Evolutionary conservation across 2,329 filamentous ascomycete genomes (phyloP), one percentile per base, ranked within the genome.

Genomic region (Arthrobotrys sphaeroides): DNA sequence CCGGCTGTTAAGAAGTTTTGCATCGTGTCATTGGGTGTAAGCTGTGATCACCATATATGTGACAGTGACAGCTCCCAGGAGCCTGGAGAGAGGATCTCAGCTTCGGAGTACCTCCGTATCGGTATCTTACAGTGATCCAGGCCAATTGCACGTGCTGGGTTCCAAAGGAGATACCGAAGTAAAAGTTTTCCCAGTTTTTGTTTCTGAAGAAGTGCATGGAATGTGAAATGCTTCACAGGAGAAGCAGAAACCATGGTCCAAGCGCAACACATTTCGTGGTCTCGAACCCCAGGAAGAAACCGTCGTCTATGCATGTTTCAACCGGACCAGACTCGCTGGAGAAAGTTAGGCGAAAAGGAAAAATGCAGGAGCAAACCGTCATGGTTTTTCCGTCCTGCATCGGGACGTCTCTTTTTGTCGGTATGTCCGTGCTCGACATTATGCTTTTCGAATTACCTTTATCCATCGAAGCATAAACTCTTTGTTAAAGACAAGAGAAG

Each of bases 231-330:
- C 47, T 55, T 55, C 28, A 55, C 49, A 55, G 51, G 31, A 38
- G 51, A 36, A 22, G 20, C 51, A 55, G 22, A 55, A 24, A 31
- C 24, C 24, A 7, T 43, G 66, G 66, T 43, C 55, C 57, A 62
- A 70, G 66, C 66, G 66, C 55, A 69, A 61, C 53, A 43, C 55
- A 61, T 10, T 26, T 13, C 26, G 55, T 36, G 66, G 22, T 45
- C 36, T 53, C 22, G 26, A 55, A 31, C 55, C 66, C 31, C 33
- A 59, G 51, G 7, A n/a, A 55, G 38, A 38, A 38, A 7, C 51
- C 18, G 33, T 70, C 66, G 66, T 70, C 66, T 70, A 70, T 70
- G 66, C 66, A 70, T 70, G 66, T 70, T 70, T 70, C 66, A 70
- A 70, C 57, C 31, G 53, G 55, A 55, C 51, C 51, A 55, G 13